These are phyloP conservation scores for Lagerstroemia speciosa DNA, from an alignment of 345 rosid genomes.

Conservation along the genomic window DNA sequence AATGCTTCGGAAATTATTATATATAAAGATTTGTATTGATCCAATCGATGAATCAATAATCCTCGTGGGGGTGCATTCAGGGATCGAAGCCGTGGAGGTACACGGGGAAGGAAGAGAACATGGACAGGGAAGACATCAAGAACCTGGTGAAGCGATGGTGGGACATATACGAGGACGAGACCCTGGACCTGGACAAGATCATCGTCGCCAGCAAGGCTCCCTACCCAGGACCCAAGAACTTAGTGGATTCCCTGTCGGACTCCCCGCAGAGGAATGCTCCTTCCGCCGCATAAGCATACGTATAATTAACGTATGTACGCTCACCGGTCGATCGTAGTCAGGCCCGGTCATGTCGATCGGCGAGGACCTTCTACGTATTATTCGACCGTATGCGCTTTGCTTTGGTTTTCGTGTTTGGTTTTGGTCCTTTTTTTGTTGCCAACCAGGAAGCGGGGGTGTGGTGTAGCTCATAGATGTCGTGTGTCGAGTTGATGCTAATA, in stretches of 20 bases:
- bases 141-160: slow-evolving; percentile 67
- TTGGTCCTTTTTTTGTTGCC: no score
- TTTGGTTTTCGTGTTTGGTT: no score
- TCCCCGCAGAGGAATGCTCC: slow-evolving; percentile 4
- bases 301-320: no score
- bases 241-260: neutral
- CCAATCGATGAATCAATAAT: no score
- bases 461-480: neutral
- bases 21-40: no score
- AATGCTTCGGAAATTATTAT: no score
- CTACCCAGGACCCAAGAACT: neutral
- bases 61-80: slow-evolving; percentile 15
- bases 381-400: no score
- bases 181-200: slow-evolving; percentile 34
- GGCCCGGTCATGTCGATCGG: no score
- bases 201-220: neutral
- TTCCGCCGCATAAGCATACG: neutral
- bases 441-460: no score
- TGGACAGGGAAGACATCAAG: slow-evolving; percentile 77
- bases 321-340: no score
- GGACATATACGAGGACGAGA: slow-evolving; percentile 65
- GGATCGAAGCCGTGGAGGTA: slow-evolving; percentile 97
- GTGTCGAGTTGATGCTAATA: neutral
- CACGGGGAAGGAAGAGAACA: slow-evolving; percentile 67
- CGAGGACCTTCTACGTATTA: neutral